These are phyloP conservation scores for Penicillium capsulatum DNA, from an alignment of 2,329 filamentous ascomycete genomes.

Conservation along the genomic window DNA sequence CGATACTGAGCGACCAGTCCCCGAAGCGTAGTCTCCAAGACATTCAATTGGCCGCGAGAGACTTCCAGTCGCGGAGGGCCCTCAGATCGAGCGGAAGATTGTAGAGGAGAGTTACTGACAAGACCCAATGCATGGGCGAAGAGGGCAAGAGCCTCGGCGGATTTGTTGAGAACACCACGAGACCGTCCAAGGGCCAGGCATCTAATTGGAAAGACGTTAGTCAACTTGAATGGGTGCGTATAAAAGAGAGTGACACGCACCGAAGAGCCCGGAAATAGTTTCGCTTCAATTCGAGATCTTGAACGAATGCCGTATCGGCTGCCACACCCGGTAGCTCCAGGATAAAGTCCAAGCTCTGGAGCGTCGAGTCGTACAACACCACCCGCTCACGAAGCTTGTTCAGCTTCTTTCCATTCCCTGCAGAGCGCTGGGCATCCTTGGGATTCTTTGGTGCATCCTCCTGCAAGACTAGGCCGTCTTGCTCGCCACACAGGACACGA, in stretches of 20 bases:
- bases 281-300: conserved; percentile 71
- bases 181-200: conserved; percentile 82
- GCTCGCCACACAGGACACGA: conserved; percentile 74
- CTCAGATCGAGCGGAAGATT: conserved; percentile 37
- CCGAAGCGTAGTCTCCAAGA: conserved; percentile 60
- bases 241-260: conserved; percentile 45
- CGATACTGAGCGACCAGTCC: conserved; percentile 75
- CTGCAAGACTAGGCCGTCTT: conserved; percentile 66
- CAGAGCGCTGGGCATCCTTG: conserved; percentile 54
- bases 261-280: conserved; percentile 86
- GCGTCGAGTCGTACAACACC: conserved; percentile 83
- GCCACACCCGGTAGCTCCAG: conserved; percentile 86
- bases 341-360: conserved; percentile 87
- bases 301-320: conserved; percentile 70
- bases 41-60: conserved; percentile 53
- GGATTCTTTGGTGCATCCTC: conserved; percentile 50
- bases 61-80: conserved; percentile 66
- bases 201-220: conserved; percentile 41
- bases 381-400: conserved; percentile 78
- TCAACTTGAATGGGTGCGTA: conserved; percentile 11
- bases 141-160: conserved; percentile 78
- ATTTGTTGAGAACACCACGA: conserved; percentile 67
- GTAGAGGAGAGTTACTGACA: conserved; percentile 48
- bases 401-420: conserved; percentile 70
- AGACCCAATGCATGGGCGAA: conserved; percentile 68